A percentile compares a stretch with the other conserved stretches of the same genome.
Conservation (phyloP, 768 basidiomycete genomes). For the Suillus subalutaceus region DNA sequence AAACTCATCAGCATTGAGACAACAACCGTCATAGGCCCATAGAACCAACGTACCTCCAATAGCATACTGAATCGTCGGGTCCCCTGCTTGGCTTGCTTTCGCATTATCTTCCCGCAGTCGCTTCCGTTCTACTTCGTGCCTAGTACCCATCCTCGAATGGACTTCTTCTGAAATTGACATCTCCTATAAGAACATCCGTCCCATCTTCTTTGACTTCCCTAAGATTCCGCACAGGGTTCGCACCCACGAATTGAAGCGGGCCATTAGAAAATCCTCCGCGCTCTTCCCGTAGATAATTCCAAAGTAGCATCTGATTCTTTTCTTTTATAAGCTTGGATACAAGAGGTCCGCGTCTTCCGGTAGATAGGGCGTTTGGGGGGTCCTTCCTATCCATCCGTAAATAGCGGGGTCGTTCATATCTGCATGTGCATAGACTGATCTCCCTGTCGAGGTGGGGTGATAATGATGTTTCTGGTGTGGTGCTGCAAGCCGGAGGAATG, state of each 20-base stretch:
- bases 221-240: constrained; percentile 51
- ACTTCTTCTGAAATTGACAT: constrained; percentile 28
- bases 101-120: constrained; percentile 44
- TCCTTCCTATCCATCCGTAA: constrained; percentile 43
- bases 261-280: constrained; percentile 21
- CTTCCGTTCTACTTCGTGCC: constrained; percentile 42
- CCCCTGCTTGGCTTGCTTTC: constrained; percentile 43
- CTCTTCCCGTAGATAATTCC: constrained; percentile 22
- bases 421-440: constrained; percentile 43
- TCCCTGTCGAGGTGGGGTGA: constrained; percentile 57
- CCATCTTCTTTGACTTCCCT: constrained; percentile 61
- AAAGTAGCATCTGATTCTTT: constrained; percentile 26
- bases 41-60: constrained; percentile 52
- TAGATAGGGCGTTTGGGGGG: constrained; percentile 60
- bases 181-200: constrained; percentile 55
- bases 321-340: constrained; percentile 33
- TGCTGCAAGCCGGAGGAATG: constrained; percentile 54
- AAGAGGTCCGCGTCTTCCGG: constrained; percentile 40
- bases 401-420: constrained; percentile 54
- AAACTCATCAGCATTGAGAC: too few relatives aligned
- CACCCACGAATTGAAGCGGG: constrained; percentile 38
- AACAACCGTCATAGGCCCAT: background rate
- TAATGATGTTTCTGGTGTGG: constrained; percentile 56
- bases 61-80: constrained; percentile 61
- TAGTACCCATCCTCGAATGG: constrained; percentile 29